Evolutionary conservation across 352 stramenopile species (phyloP).

Genomic region (Pythium sukuiense): DNA sequence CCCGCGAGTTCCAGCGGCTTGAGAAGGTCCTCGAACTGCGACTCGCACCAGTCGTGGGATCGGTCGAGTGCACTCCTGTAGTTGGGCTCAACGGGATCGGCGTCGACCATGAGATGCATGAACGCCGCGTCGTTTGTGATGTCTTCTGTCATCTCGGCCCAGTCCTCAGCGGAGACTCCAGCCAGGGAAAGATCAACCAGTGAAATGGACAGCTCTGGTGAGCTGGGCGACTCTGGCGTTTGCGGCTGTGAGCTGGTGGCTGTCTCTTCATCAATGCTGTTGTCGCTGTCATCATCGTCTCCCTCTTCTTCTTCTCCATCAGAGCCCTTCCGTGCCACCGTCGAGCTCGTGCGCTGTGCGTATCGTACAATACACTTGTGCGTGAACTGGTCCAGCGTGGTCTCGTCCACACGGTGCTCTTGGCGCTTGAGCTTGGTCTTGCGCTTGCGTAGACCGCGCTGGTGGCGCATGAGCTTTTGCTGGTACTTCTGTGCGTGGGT

Average conservation of each 20-base stretch:
- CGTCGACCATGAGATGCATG: conserved; percentile 26
- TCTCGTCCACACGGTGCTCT: conserved; percentile 26
- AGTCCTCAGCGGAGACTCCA: conserved; percentile 9
- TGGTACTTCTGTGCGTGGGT: conserved; percentile 84
- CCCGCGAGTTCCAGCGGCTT: conserved; percentile 11
- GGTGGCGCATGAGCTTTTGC: conserved; percentile 74
- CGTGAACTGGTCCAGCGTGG: conserved; percentile 23
- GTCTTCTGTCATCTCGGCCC: conserved; percentile 22
- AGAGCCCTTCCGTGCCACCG: not conserved
- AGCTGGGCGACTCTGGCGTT: conserved; percentile 8
- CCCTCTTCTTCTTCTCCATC: not conserved
- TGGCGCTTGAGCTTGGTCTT: conserved; percentile 33
- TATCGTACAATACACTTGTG: conserved; percentile 25
- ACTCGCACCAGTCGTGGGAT: conserved; percentile 20
- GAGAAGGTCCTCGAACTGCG: conserved; percentile 18
- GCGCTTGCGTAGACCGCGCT: conserved; percentile 70
- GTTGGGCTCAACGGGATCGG: conserved; percentile 15
- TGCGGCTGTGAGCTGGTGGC: not conserved
- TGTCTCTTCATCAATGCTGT: conserved; percentile 8
- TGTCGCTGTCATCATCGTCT: not conserved
- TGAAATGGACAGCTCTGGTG: not conserved
- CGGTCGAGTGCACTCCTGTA: conserved; percentile 8
- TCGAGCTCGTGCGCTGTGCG: conserved; percentile 10
- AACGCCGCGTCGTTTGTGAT: conserved; percentile 21
- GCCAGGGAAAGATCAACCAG: conserved; percentile 6